These are phyloP conservation scores for Epithemia pelagica DNA, from an alignment of 108 stramenopile species.

Conservation along the genomic window DNA sequence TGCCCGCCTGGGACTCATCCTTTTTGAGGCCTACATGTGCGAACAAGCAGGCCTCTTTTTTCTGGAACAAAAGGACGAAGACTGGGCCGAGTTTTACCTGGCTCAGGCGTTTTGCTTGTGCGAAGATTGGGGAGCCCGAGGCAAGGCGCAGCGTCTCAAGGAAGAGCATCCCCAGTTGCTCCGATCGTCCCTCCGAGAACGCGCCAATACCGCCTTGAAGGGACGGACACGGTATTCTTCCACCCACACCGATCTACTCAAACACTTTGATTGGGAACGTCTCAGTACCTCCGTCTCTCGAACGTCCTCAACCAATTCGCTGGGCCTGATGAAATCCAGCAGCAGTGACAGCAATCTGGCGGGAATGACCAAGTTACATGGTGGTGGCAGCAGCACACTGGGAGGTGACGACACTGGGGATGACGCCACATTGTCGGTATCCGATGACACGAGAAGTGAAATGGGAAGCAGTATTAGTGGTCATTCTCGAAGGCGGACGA, in stretches of 20 bases:
- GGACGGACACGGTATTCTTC: conserved; percentile 25
- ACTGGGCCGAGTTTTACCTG: conserved; percentile 25
- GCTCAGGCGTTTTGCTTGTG: conserved; percentile 24
- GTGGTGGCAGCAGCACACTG: too few relatives aligned
- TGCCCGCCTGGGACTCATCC: conserved; percentile 26
- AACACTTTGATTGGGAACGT: conserved; percentile 3
- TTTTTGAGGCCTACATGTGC: conserved; percentile 23
- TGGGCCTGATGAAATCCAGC: not conserved
- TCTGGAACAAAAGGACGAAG: conserved; percentile 11
- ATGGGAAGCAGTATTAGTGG: too few relatives aligned
- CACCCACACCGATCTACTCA: conserved; percentile 5
- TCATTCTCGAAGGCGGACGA: too few relatives aligned
- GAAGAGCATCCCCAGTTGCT: conserved; percentile 6
- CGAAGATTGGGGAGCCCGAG: conserved; percentile 37
- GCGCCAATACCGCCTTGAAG: conserved; percentile 11
- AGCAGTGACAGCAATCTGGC: not conserved
- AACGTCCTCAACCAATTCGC: not conserved
- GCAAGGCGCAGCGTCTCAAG: conserved; percentile 12
- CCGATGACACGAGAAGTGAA: too few relatives aligned
- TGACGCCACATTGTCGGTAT: too few relatives aligned
- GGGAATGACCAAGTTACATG: too few relatives aligned
- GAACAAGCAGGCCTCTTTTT: conserved; percentile 31
- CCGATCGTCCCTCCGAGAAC: conserved; percentile 7
- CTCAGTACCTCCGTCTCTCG: not conserved
- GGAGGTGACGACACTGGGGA: too few relatives aligned